phyloP scores from a whole-genome alignment of 2,329 filamentous ascomycete species.

The Coniosporium tulheliwenetii region DNA sequence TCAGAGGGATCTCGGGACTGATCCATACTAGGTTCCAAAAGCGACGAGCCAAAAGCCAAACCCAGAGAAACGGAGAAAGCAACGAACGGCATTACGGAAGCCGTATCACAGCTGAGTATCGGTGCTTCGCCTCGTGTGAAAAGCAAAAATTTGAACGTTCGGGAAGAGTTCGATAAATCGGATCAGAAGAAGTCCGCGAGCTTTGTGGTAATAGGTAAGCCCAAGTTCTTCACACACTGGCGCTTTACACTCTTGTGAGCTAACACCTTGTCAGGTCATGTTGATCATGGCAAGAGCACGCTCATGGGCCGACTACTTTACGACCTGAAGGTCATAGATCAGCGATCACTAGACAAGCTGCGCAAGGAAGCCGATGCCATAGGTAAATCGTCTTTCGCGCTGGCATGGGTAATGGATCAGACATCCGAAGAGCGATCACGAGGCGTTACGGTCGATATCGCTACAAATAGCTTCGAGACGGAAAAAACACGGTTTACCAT shows the following conservation, averaged over 20 bases:
- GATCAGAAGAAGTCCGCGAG: slow-evolving; percentile 68
- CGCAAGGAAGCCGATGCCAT: slow-evolving; percentile 77
- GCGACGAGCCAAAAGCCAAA: slow-evolving; percentile 13
- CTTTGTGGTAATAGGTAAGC: slow-evolving; percentile 79
- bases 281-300: slow-evolving; percentile 95
- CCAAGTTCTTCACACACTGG: background rate
- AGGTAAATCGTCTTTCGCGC: slow-evolving; percentile 87
- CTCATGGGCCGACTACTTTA: slow-evolving; percentile 89
- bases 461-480: slow-evolving; percentile 88
- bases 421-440: slow-evolving; percentile 74
- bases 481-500: slow-evolving; percentile 80
- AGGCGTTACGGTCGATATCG: slow-evolving; percentile 93
- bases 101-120: slow-evolving; percentile 31
- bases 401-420: slow-evolving; percentile 95
- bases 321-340: slow-evolving; percentile 76
- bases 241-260: background rate
- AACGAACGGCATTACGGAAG: slow-evolving; percentile 26
- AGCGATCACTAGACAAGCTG: slow-evolving; percentile 78
- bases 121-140: slow-evolving; percentile 38
- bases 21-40: slow-evolving; percentile 11
- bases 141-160: slow-evolving; percentile 70
- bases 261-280: slow-evolving; percentile 49
- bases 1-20: slow-evolving; percentile 2
- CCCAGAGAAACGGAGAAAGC: slow-evolving; percentile 10
- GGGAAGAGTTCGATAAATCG: slow-evolving; percentile 63